Percentiles rank a stretch among this genome's conserved stretches.
phyloP scores from a whole-genome alignment of 176 grass and related monocot species.

The Chloris gayana region DNA sequence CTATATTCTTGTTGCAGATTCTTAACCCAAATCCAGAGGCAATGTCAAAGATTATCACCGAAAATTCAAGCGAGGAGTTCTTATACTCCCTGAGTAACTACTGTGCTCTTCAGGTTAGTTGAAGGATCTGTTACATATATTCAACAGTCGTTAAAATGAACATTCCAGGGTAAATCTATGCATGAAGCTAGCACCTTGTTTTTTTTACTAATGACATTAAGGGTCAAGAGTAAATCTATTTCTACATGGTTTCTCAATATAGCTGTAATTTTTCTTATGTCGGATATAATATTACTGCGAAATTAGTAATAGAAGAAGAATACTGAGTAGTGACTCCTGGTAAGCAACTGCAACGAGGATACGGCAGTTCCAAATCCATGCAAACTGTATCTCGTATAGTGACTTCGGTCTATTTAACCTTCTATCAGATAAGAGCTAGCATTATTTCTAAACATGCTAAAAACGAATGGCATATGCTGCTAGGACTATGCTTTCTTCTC shows the following conservation, averaged over 20 bases:
- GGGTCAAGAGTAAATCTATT: not conserved
- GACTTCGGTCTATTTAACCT: not conserved
- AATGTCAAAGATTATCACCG: slow-evolving; percentile 96
- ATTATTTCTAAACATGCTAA: not conserved
- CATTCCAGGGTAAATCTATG: not conserved
- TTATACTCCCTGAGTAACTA: slow-evolving; percentile 96
- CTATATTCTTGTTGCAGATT: slow-evolving; percentile 62
- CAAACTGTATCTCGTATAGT: not conserved
- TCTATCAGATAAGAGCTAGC: not conserved
- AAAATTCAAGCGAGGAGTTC: slow-evolving; percentile 97
- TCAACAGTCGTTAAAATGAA: not conserved
- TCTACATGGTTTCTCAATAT: not conserved
- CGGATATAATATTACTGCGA: not conserved
- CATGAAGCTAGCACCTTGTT: slow-evolving; percentile 1
- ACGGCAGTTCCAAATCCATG: not conserved
- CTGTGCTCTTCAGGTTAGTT: slow-evolving; percentile 97
- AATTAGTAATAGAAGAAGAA: slow-evolving; percentile 11
- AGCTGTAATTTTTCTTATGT: not conserved
- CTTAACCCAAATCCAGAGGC: slow-evolving; percentile 98
- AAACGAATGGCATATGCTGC: slow-evolving; percentile 2
- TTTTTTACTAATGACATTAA: slow-evolving; percentile 37
- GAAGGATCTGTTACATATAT: slow-evolving; percentile 14
- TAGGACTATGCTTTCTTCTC: slow-evolving; percentile 9
- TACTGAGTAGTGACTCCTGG: not conserved
- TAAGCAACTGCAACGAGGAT: not conserved